Percentiles rank a stretch among this genome's conserved stretches.
phyloP scores from a whole-genome alignment of 1,284 basidiomycete species.

The Entoloma clypeatum region DNA sequence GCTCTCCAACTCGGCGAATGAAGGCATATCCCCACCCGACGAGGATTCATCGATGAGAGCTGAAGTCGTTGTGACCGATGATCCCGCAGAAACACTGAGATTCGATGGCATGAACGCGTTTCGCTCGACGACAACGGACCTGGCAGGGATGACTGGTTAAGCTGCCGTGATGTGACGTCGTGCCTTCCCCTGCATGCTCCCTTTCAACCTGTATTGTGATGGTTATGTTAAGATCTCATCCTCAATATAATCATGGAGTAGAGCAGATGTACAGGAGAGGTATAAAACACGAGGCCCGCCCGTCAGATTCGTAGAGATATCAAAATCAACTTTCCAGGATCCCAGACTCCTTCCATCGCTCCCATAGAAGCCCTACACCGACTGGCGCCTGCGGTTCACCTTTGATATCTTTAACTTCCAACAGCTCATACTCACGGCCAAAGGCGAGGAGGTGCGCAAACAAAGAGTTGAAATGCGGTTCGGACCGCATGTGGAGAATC shows the following conservation, averaged over 20 bases:
- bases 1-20: slow-evolving; percentile 44
- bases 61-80: slow-evolving; percentile 12
- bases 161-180: neutral
- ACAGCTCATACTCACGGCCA: slow-evolving; percentile 84
- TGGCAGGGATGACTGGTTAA: neutral
- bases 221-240: too few relatives aligned
- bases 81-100: slow-evolving; percentile 11
- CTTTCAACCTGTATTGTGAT: too few relatives aligned
- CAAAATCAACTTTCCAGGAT: slow-evolving; percentile 36
- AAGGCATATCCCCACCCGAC: slow-evolving; percentile 10
- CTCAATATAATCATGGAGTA: too few relatives aligned
- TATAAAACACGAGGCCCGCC: too few relatives aligned
- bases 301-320: too few relatives aligned
- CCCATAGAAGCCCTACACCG: slow-evolving; percentile 81
- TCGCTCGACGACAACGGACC: neutral
- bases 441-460: slow-evolving; percentile 97
- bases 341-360: slow-evolving; percentile 79
- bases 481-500: slow-evolving; percentile 89
- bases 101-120: slow-evolving; percentile 21
- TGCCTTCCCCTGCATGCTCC: too few relatives aligned
- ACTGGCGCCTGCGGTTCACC: slow-evolving; percentile 58
- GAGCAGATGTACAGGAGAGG: too few relatives aligned
- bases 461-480: slow-evolving; percentile 95
- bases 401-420: slow-evolving; percentile 87
- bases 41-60: slow-evolving; percentile 13